Base-by-base conservation (phyloP, 129 eudicot genomes). In the Escallonia herrerae region DNA sequence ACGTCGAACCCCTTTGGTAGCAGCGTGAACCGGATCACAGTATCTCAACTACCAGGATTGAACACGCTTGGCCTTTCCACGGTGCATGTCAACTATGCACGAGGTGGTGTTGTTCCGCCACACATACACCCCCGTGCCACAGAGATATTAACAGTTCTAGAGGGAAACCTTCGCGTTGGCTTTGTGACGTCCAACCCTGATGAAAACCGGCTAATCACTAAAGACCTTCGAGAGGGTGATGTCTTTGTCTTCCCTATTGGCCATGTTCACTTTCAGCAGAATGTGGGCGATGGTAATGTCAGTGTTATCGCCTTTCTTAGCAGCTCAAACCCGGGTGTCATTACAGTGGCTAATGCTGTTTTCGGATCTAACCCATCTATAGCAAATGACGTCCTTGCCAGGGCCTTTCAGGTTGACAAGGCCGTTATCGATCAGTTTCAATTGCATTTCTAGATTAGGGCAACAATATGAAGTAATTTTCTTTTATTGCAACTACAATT, bases 81-180 rank as follows among this genome's bases (percentile, higher is more conserved):
- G 2, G 58, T 53, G 33, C 33, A 53, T 53, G 58, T 53, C 22
- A 53, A 53, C 14, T 53, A 53, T 53, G 58, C 58, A 53, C 22
- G 14, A 53, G 58, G 58, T 4, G 58, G 58, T 3, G 33, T 53
- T 8, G 58, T 53, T 33, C 58, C 58, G 7, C 33, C 14, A 15
- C 58, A 53, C 58, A 53, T 53, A 4, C 58, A 53, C 58, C 58
- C 58, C 14, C 58, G 58, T 53, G 58, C 58, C 33, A 53, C 58
- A 4, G 58, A 53, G 58, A 53, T 53, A 13, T 33, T 53, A n/a
- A 53, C 58, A 2, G 58, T 53, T 33, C 33, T 53, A 53, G 58
- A 53, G 14, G 58, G 58, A 12, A 53, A 12, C 22, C 58, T 53
- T 3, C 15, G 22, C 13, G 58, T 53, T 3, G 58, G 58, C 5